Evolutionary conservation across 2,329 filamentous ascomycete species (phyloP).

Genomic region (Claviceps pusilla): DNA sequence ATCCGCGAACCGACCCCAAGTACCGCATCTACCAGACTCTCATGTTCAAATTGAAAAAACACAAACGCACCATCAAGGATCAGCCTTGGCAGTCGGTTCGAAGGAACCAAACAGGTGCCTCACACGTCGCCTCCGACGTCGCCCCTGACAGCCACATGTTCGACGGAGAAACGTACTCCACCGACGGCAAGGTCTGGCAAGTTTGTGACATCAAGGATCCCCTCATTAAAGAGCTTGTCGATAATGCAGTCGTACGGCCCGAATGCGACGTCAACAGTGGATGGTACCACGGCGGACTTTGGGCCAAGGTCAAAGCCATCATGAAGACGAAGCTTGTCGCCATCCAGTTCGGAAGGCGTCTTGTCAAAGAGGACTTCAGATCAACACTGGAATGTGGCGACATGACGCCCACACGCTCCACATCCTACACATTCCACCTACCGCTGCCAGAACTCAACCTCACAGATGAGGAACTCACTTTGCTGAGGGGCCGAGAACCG

Average conservation of each 20-base stretch:
- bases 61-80: constrained; percentile 29
- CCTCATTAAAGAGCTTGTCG: constrained; percentile 50
- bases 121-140: constrained; percentile 24
- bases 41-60: constrained; percentile 59
- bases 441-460: constrained; percentile 21
- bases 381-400: constrained; percentile 21
- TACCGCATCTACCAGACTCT: constrained; percentile 79
- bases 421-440: constrained; percentile 17
- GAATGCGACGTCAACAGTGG: constrained; percentile 54
- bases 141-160: constrained; percentile 55
- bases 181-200: constrained; percentile 86
- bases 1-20: constrained; percentile 62
- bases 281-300: constrained; percentile 71
- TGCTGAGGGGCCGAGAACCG: constrained; percentile 20
- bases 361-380: constrained; percentile 25
- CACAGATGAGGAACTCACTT: constrained; percentile 21
- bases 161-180: constrained; percentile 58
- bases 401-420: constrained; percentile 17
- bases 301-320: constrained; percentile 70
- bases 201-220: constrained; percentile 84
- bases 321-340: constrained; percentile 75
- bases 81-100: constrained; percentile 36
- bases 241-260: constrained; percentile 42
- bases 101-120: constrained; percentile 22
- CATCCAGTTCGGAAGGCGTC: constrained; percentile 40